Evolutionary conservation across 768 basidiomycete genomes (phyloP).

Genomic region (Termitomyces sp.): DNA sequence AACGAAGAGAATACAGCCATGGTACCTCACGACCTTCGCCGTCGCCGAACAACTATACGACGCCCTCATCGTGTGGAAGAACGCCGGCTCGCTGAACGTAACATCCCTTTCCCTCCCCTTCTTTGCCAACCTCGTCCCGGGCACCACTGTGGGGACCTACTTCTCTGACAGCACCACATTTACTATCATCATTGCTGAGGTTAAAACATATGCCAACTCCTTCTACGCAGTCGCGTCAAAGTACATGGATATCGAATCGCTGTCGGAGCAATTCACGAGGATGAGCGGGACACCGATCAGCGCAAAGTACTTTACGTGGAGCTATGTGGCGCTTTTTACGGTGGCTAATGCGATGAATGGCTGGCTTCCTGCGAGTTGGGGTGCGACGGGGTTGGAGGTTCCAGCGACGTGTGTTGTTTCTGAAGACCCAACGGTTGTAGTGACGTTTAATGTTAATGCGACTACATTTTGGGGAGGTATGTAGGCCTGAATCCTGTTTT

Average conservation of each 20-base stretch:
- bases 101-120: constrained; percentile 62
- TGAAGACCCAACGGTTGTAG: constrained; percentile 31
- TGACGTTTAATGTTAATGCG: constrained; percentile 62
- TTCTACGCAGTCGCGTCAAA: constrained; percentile 51
- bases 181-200: constrained; percentile 38
- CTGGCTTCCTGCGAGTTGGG: constrained; percentile 50
- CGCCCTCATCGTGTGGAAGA: constrained; percentile 60
- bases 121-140: constrained; percentile 54
- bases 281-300: constrained; percentile 45
- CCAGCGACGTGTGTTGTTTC: constrained; percentile 37
- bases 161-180: constrained; percentile 40
- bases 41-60: constrained; percentile 77
- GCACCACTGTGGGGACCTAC: constrained; percentile 48
- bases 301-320: constrained; percentile 71
- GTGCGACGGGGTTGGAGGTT: constrained; percentile 50
- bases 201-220: constrained; percentile 56
- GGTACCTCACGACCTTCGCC: constrained; percentile 71
- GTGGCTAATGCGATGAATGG: constrained; percentile 49
- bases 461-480: constrained; percentile 52
- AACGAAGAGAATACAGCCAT: constrained; percentile 39
- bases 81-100: constrained; percentile 42
- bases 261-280: constrained; percentile 60
- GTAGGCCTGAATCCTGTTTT: too few species aligned
- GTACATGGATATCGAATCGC: constrained; percentile 43
- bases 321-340: constrained; percentile 66